A percentile compares a stretch with the other conserved stretches of the same genome.
Conservation (phyloP, 176 grass and related monocot genomes). For the Bromus sterilis region DNA sequence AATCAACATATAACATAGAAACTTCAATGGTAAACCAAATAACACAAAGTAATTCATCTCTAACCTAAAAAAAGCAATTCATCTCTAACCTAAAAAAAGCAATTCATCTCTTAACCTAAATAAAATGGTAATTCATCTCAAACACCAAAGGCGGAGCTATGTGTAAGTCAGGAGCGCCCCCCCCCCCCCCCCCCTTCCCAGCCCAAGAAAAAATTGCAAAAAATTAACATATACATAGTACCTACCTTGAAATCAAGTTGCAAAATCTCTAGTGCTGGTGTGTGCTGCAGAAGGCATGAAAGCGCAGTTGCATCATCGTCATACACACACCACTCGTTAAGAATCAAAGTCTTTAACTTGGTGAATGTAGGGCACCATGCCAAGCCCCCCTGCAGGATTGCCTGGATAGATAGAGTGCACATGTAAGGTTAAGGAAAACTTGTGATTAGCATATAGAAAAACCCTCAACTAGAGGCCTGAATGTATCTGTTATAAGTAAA, state of each 20-base stretch:
- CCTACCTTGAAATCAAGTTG: background rate
- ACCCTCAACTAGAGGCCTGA: background rate
- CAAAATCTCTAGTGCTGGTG: background rate
- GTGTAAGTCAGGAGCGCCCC: too few relatives aligned
- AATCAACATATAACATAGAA: background rate
- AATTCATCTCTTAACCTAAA: background rate
- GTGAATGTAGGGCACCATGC: background rate
- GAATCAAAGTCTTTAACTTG: background rate
- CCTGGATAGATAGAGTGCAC: background rate
- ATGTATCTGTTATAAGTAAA: background rate
- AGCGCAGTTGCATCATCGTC: background rate
- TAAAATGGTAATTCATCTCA: too few relatives aligned
- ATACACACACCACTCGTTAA: background rate
- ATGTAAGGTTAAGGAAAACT: background rate
- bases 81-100: background rate
- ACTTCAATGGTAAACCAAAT: background rate
- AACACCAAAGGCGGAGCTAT: too few relatives aligned
- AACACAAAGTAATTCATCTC: background rate
- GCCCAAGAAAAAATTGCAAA: too few relatives aligned
- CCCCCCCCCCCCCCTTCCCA: too few relatives aligned
- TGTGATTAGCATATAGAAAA: background rate
- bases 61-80: background rate
- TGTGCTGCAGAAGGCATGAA: background rate
- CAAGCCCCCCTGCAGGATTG: background rate
- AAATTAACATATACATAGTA: background rate